These are phyloP conservation scores for Saccharomycopsis olivae DNA, from an alignment of 805 yeast genomes.

Conservation along the genomic window DNA sequence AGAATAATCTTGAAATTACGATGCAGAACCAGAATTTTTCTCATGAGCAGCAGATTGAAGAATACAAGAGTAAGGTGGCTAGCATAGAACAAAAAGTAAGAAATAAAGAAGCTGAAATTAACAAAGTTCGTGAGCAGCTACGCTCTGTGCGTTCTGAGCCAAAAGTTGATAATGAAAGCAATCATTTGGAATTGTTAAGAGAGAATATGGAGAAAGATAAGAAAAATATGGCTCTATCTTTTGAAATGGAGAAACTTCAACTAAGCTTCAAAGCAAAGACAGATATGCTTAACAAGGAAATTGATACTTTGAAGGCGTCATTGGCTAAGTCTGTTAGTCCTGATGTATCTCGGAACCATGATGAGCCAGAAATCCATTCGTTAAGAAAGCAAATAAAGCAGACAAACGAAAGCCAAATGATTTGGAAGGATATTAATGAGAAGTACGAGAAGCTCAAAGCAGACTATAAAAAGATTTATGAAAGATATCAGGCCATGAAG, in stretches of 20 bases:
- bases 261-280: constrained; percentile 29
- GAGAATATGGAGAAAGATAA: constrained; percentile 30
- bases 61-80: constrained; percentile 20
- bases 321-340: neutral
- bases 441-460: constrained; percentile 23
- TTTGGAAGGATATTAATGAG: constrained; percentile 14
- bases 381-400: neutral
- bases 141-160: too few relatives aligned
- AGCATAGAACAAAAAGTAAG: constrained; percentile 3
- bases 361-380: neutral
- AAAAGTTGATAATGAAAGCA: too few relatives aligned
- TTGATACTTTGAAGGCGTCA: constrained; percentile 11
- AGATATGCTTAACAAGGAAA: constrained; percentile 1
- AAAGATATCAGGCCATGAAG: constrained; percentile 21
- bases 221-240: constrained; percentile 27
- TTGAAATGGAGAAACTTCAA: constrained; percentile 30
- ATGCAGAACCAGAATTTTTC: constrained; percentile 20
- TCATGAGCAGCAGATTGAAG: constrained; percentile 19
- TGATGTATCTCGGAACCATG: neutral
- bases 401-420: constrained; percentile 7
- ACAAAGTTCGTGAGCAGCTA: too few relatives aligned
- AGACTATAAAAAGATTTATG: constrained; percentile 24
- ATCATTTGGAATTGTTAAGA: constrained; percentile 27
- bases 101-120: constrained; percentile 1
- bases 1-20: constrained; percentile 25